phyloP scores from a whole-genome alignment of 345 rosid genomes.

The Cardamine occulta region DNA sequence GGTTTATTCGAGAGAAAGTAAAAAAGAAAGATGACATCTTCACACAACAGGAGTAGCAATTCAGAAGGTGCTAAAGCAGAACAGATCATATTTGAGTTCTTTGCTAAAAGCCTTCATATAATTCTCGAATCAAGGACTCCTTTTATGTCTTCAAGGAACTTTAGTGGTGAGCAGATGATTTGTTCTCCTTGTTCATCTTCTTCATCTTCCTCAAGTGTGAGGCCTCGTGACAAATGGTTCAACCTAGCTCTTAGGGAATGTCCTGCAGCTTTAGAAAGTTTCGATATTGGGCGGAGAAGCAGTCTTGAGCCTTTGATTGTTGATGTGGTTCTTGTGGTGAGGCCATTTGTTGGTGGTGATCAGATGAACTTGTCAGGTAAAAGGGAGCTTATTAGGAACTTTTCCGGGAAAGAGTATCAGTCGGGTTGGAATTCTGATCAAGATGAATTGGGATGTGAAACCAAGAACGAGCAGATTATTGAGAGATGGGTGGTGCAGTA shows the following conservation, averaged over 20 bases:
- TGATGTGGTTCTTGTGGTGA: constrained; percentile 78
- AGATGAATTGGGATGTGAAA: constrained; percentile 61
- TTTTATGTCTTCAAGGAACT: constrained; percentile 77
- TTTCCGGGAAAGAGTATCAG: constrained; percentile 54
- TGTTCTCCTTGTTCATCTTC: constrained; percentile 87
- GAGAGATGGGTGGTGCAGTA: constrained; percentile 96
- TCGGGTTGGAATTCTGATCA: constrained; percentile 65
- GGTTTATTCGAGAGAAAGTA: neutral
- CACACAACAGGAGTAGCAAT: constrained; percentile 54
- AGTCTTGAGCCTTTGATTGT: constrained; percentile 78
- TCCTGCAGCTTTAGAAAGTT: constrained; percentile 80
- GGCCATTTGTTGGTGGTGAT: constrained; percentile 61
- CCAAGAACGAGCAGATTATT: constrained; percentile 65
- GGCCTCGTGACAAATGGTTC: constrained; percentile 94
- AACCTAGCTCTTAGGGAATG: constrained; percentile 89
- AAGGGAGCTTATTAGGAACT: constrained; percentile 56
- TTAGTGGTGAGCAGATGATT: constrained; percentile 73
- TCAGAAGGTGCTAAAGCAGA: constrained; percentile 78
- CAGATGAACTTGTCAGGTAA: constrained; percentile 51
- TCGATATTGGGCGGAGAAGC: constrained; percentile 75
- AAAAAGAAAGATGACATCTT: constrained; percentile 54
- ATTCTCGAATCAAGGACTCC: constrained; percentile 91
- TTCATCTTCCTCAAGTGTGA: constrained; percentile 75
- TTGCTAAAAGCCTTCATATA: constrained; percentile 85
- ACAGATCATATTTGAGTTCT: constrained; percentile 87